These are phyloP conservation scores for Bonia amplexicaulis DNA, from an alignment of 176 grass and related monocot species.

Conservation along the genomic window DNA sequence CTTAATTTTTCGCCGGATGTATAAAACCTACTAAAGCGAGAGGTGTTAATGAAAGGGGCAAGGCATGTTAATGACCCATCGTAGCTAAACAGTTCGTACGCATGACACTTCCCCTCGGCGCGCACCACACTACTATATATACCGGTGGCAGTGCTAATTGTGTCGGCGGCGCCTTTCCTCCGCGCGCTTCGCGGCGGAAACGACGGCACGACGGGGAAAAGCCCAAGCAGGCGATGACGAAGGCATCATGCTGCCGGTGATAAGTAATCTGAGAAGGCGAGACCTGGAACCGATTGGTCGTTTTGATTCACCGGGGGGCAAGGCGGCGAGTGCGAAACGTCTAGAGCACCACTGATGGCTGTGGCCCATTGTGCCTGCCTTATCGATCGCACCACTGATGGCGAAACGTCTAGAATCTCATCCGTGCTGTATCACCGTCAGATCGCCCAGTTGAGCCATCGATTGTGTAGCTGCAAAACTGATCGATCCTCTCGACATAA, in stretches of 20 bases:
- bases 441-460: neutral
- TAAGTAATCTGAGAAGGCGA: neutral
- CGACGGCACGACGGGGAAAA: neutral
- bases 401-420: too few relatives aligned
- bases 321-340: slow-evolving; percentile 3
- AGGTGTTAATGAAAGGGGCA: too few relatives aligned
- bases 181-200: neutral
- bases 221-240: neutral
- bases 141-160: neutral
- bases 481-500: neutral
- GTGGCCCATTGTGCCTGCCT: neutral
- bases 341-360: neutral
- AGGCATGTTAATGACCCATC: neutral
- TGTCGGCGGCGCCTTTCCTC: neutral
- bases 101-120: neutral
- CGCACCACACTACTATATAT: neutral
- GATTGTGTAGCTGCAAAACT: neutral
- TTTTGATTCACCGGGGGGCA: neutral
- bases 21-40: too few relatives aligned
- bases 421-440: neutral
- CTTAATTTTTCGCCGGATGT: too few relatives aligned
- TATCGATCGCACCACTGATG: too few relatives aligned
- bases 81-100: neutral
- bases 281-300: neutral
- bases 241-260: neutral